A percentile compares a stretch with the other conserved stretches of the same genome.
Evolutionary conservation across 108 stramenopile genomes (phyloP).

Genomic region (Fragilariopsis cylindrus): DNA sequence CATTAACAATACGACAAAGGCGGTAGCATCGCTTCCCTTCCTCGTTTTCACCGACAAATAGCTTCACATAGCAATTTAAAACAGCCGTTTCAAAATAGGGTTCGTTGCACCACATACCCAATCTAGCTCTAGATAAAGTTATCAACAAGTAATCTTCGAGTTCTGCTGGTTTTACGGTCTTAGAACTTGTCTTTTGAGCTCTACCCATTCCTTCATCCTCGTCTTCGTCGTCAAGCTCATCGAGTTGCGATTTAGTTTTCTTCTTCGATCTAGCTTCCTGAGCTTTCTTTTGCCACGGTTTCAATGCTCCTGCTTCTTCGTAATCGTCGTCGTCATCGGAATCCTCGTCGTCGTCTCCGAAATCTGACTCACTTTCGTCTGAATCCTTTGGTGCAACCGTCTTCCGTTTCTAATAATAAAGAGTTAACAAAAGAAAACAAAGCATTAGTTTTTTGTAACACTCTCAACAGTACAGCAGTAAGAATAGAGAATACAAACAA

Average conservation of each 20-base stretch:
- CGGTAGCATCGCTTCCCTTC: constrained; percentile 82
- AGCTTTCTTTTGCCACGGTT: constrained; percentile 78
- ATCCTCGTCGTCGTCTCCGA: constrained; percentile 68
- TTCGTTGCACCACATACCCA: constrained; percentile 88
- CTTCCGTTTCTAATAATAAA: constrained; percentile 45
- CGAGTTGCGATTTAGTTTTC: constrained; percentile 42
- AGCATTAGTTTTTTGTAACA: constrained; percentile 1
- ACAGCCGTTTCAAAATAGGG: constrained; percentile 85
- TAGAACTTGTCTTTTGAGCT: constrained; percentile 11
- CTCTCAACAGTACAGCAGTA: background rate
- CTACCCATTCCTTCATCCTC: constrained; percentile 20
- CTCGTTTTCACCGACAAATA: constrained; percentile 79
- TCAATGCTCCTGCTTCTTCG: constrained; percentile 58
- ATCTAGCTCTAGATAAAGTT: constrained; percentile 73
- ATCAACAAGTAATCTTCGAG: constrained; percentile 75
- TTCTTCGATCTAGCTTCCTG: constrained; percentile 36
- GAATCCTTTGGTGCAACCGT: constrained; percentile 47
- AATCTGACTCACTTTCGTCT: constrained; percentile 63
- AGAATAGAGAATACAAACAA: background rate
- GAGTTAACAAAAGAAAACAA: background rate
- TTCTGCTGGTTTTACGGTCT: constrained; percentile 56
- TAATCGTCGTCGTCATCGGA: constrained; percentile 80
- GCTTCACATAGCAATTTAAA: constrained; percentile 67
- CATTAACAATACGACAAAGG: constrained; percentile 74
- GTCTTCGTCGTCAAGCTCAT: constrained; percentile 45